phyloP scores from a whole-genome alignment of 2,329 filamentous ascomycete species.

The Alternaria arbusti region DNA sequence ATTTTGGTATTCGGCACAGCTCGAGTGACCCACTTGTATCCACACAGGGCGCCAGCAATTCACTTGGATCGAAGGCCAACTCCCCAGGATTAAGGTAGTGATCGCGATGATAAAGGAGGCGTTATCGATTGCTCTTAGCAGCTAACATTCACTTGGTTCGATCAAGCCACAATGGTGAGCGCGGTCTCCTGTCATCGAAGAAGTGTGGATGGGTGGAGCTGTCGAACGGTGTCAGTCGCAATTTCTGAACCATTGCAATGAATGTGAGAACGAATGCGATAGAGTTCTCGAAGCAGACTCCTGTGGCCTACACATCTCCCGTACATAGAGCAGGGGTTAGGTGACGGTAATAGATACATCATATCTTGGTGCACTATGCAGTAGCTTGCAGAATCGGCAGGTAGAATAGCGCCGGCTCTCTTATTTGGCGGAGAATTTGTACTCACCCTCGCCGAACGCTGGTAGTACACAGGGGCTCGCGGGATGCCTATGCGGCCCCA shows the following conservation, averaged over 20 bases:
- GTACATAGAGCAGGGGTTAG: background rate
- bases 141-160: background rate
- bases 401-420: background rate
- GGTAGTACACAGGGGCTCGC: background rate
- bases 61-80: background rate
- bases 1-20: background rate
- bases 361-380: background rate
- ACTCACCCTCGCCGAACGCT: background rate
- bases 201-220: background rate
- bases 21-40: background rate
- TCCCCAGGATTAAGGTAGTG: background rate
- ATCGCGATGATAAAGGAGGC: conserved; percentile 1
- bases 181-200: background rate
- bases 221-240: background rate
- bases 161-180: background rate
- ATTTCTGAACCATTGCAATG: background rate
- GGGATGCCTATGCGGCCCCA: background rate
- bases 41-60: background rate
- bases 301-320: background rate
- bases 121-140: background rate
- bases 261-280: background rate
- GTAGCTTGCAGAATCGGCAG: background rate
- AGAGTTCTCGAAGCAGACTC: background rate
- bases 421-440: background rate
- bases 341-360: background rate